Conservation (phyloP, 2,329 filamentous ascomycete species). For the Aspergillus tamarii region DNA sequence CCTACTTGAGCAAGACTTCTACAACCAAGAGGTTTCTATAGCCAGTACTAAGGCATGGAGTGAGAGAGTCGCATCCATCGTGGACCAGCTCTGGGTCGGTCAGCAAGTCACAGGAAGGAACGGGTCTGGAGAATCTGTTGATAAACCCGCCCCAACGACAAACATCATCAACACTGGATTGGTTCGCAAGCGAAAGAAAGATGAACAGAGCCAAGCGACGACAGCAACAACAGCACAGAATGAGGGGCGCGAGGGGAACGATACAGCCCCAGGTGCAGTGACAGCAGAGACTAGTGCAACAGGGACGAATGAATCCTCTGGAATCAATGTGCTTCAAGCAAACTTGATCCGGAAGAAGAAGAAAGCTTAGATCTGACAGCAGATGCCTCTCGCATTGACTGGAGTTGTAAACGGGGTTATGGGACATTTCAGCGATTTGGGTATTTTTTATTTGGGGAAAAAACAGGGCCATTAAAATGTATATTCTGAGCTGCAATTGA, state of each 20-base stretch:
- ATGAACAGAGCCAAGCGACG: constrained; percentile 17
- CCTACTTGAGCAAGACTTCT: constrained; percentile 48
- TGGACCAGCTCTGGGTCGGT: constrained; percentile 42
- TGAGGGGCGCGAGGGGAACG: not conserved
- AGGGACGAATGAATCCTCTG: constrained; percentile 14
- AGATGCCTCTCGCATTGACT: constrained; percentile 5
- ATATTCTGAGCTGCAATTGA: not conserved
- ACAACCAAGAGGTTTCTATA: constrained; percentile 39
- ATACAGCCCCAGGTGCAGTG: constrained; percentile 5
- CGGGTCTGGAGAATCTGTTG: constrained; percentile 15
- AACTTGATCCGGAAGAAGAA: constrained; percentile 46
- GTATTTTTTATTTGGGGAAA: not conserved
- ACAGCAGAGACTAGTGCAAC: constrained; percentile 8
- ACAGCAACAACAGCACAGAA: not conserved
- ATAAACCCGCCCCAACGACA: constrained; percentile 18
- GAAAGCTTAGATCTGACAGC: constrained; percentile 31
- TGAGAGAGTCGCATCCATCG: constrained; percentile 44
- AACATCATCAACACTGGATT: constrained; percentile 35
- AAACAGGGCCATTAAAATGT: not conserved
- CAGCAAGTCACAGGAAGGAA: constrained; percentile 37
- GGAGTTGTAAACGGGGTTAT: constrained; percentile 2
- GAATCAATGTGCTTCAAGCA: constrained; percentile 43
- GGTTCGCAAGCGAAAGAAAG: constrained; percentile 45
- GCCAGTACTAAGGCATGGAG: constrained; percentile 47
- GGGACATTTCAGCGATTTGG: constrained; percentile 4